Percentiles rank a stretch among this genome's conserved stretches.
Evolutionary conservation across 495 filamentous ascomycete species (phyloP).

Genomic region (Penicillium paradoxum): DNA sequence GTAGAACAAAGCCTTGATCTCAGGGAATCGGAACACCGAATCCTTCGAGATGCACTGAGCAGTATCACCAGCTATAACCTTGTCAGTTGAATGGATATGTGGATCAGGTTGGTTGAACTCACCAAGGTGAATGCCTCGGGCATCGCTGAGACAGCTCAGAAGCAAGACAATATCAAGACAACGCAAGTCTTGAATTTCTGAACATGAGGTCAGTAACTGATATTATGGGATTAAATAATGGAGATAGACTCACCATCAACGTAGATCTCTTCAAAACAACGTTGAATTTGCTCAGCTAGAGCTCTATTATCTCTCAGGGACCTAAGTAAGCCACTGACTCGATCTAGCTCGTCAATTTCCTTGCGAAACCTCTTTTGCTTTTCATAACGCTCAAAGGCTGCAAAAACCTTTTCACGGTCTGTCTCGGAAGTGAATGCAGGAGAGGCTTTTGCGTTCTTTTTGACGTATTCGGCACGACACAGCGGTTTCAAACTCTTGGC

Average conservation of each 20-base stretch:
- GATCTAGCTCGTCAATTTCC: conserved; percentile 36
- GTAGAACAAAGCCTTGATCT: conserved; percentile 37
- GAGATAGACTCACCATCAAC: conserved; percentile 28
- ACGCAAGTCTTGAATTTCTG: conserved; percentile 42
- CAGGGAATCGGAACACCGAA: conserved; percentile 37
- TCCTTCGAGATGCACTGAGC: conserved; percentile 45
- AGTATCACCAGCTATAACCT: conserved; percentile 35
- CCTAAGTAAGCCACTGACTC: conserved; percentile 21
- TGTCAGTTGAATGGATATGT: not conserved
- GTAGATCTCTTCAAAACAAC: conserved; percentile 40
- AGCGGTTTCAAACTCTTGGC: conserved; percentile 20
- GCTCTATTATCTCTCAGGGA: conserved; percentile 5
- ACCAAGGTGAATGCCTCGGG: conserved; percentile 38
- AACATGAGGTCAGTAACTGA: conserved; percentile 3
- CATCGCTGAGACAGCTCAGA: conserved; percentile 28
- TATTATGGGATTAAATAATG: not conserved
- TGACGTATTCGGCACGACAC: conserved; percentile 25
- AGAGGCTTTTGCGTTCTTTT: conserved; percentile 17
- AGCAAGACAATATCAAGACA: conserved; percentile 35
- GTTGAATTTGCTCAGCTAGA: conserved; percentile 15
- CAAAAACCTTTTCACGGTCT: conserved; percentile 26
- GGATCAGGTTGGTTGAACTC: not conserved
- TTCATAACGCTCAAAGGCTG: conserved; percentile 35
- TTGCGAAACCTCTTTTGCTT: conserved; percentile 21
- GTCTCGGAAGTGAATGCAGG: conserved; percentile 26